Evolutionary conservation across 2,329 filamentous ascomycete species (phyloP).

Genomic region (Claviceps capensis): DNA sequence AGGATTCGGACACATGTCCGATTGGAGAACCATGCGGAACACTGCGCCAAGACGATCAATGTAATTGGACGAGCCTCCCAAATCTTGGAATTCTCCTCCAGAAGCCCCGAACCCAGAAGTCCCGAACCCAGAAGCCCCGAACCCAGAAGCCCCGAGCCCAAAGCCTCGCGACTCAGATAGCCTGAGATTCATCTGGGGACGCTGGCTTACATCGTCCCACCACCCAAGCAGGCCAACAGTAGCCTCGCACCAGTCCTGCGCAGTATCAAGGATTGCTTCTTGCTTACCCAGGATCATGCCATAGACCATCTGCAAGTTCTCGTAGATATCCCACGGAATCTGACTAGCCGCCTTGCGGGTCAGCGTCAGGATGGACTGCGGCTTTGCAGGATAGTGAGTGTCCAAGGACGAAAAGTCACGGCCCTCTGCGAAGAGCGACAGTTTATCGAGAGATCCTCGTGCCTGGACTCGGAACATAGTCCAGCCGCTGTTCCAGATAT

Average conservation of each 20-base stretch:
- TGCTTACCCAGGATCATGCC: conserved; percentile 65
- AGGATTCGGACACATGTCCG: conserved; percentile 65
- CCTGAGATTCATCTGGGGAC: conserved; percentile 23
- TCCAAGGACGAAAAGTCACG: conserved; percentile 33
- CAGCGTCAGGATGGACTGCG: conserved; percentile 47
- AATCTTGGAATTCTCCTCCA: conserved; percentile 16
- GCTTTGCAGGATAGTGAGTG: conserved; percentile 24
- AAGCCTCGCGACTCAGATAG: conserved; percentile 27
- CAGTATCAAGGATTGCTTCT: conserved; percentile 59
- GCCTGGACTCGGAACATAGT: conserved; percentile 67
- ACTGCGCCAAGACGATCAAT: conserved; percentile 57
- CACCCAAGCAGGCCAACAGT: conserved; percentile 71
- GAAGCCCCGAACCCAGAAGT: conserved; percentile 17
- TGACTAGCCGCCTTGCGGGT: conserved; percentile 69
- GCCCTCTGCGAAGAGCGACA: conserved; percentile 70
- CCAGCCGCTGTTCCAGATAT: conserved; percentile 73
- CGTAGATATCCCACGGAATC: conserved; percentile 82
- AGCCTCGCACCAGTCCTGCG: conserved; percentile 88
- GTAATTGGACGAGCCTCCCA: conserved; percentile 52
- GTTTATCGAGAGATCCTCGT: conserved; percentile 50
- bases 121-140: conserved; percentile 26
- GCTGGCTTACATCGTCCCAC: conserved; percentile 70
- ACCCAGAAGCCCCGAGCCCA: conserved; percentile 23
- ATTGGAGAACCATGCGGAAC: conserved; percentile 53
- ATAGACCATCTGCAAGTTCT: conserved; percentile 70